These are phyloP conservation scores for Microglena sp. DNA, from an alignment of 139 green algal genomes.

Conservation along the genomic window DNA sequence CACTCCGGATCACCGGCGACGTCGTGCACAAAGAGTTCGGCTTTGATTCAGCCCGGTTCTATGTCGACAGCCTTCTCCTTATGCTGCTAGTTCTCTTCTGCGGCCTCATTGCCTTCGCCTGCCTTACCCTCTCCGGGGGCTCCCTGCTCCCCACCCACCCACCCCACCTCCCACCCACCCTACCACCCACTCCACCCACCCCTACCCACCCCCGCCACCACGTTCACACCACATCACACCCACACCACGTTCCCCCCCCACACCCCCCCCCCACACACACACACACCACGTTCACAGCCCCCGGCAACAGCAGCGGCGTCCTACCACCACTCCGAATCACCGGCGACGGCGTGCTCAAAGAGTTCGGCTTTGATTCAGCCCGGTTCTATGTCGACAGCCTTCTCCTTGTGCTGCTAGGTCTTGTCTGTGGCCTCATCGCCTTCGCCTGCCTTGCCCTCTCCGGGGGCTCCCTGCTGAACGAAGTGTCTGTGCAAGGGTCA, in stretches of 20 bases:
- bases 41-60: conserved; percentile 30
- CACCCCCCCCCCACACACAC: no score
- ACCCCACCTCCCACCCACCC: no score
- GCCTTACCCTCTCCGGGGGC: conserved; percentile 28
- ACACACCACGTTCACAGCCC: no score
- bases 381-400: conserved; percentile 23
- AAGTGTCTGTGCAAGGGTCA: no score
- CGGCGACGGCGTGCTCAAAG: conserved; percentile 51
- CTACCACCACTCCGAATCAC: conserved; percentile 50
- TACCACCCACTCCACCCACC: no score
- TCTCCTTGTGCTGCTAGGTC: conserved; percentile 19
- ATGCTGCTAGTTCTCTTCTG: conserved; percentile 11
- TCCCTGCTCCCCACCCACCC: no score
- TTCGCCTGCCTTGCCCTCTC: conserved; percentile 27
- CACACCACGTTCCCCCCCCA: no score
- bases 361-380: conserved; percentile 50
- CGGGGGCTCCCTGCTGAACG: no score
- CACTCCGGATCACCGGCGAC: conserved; percentile 49
- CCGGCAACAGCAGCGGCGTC: conserved; percentile 25
- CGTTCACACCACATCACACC: no score
- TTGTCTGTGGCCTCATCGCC: conserved; percentile 11
- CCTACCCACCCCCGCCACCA: no score
- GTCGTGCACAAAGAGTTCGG: conserved; percentile 60
- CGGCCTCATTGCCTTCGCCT: conserved; percentile 15
- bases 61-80: conserved; percentile 23